Conservation (phyloP, 1,284 basidiomycete genomes). For the Ceratobasidium sp. region DNA sequence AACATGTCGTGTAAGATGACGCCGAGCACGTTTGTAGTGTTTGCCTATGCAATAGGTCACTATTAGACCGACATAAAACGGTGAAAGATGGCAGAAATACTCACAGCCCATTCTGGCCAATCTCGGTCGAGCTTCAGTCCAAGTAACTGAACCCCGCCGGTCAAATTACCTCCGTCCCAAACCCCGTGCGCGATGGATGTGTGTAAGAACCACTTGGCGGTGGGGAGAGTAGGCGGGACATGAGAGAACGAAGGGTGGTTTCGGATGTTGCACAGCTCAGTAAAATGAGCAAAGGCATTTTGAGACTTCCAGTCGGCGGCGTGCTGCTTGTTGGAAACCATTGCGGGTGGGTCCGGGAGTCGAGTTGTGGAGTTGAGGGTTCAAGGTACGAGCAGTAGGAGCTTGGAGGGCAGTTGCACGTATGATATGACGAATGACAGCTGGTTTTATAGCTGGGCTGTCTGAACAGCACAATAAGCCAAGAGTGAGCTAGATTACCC, state of each 20-base stretch:
- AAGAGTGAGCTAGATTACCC: neutral
- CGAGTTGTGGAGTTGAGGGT: neutral
- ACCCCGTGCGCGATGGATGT: neutral
- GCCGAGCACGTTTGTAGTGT: slow-evolving; percentile 35
- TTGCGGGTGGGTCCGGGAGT: neutral
- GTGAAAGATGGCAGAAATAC: neutral
- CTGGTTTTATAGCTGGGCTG: neutral
- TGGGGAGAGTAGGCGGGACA: slow-evolving; percentile 19
- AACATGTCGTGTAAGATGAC: slow-evolving; percentile 26
- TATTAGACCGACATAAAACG: neutral
- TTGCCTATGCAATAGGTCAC: slow-evolving; percentile 12
- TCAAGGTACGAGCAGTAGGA: neutral
- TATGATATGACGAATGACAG: neutral
- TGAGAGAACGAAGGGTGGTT: slow-evolving; percentile 12
- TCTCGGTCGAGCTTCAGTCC: slow-evolving; percentile 22
- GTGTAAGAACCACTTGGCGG: slow-evolving; percentile 19
- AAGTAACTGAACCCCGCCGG: neutral
- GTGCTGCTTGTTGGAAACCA: slow-evolving; percentile 10
- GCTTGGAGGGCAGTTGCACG: too few species aligned
- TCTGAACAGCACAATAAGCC: neutral
- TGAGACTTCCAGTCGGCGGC: slow-evolving; percentile 26
- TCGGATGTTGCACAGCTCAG: slow-evolving; percentile 26
- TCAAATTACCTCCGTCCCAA: slow-evolving; percentile 6
- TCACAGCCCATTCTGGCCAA: slow-evolving; percentile 40
- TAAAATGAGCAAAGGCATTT: slow-evolving; percentile 28